phyloP scores from a whole-genome alignment of 257 asterid species.

The Rhazya stricta region DNA sequence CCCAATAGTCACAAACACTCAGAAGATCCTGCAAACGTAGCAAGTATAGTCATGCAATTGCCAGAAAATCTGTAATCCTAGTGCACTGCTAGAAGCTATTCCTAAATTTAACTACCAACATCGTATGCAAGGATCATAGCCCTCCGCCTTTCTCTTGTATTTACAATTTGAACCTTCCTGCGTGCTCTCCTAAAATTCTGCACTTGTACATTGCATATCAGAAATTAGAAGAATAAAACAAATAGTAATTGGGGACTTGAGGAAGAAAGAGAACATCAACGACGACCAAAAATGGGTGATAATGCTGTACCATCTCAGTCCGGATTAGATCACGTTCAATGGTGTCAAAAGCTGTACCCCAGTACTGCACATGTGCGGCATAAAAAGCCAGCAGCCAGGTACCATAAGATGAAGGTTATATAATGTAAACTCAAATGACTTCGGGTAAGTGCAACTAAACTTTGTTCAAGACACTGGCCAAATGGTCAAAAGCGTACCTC shows the following conservation, averaged over 20 bases:
- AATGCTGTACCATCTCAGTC: background rate
- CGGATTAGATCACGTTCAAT: background rate
- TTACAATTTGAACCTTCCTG: constrained; percentile 13
- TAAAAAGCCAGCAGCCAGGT: background rate
- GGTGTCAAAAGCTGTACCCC: background rate
- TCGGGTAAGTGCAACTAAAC: background rate
- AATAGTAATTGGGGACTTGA: background rate
- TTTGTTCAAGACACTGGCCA: background rate
- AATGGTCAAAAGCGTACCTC: constrained; percentile 11
- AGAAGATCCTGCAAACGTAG: constrained; percentile 8
- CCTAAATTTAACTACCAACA: constrained; percentile 20
- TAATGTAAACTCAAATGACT: background rate
- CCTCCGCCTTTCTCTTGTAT: constrained; percentile 29
- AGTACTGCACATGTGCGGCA: background rate
- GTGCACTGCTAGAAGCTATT: background rate
- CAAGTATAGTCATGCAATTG: constrained; percentile 9
- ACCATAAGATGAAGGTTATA: background rate
- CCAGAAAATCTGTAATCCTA: background rate
- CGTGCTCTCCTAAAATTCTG: background rate
- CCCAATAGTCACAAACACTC: background rate
- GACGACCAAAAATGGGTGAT: background rate
- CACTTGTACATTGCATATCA: background rate
- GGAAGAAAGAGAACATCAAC: background rate
- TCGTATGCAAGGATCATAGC: constrained; percentile 20
- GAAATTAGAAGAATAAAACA: background rate